A percentile compares a stretch with the other conserved stretches of the same genome.
Conservation (phyloP, 2,329 filamentous ascomycete genomes). For the Trichoderma gracile region DNA sequence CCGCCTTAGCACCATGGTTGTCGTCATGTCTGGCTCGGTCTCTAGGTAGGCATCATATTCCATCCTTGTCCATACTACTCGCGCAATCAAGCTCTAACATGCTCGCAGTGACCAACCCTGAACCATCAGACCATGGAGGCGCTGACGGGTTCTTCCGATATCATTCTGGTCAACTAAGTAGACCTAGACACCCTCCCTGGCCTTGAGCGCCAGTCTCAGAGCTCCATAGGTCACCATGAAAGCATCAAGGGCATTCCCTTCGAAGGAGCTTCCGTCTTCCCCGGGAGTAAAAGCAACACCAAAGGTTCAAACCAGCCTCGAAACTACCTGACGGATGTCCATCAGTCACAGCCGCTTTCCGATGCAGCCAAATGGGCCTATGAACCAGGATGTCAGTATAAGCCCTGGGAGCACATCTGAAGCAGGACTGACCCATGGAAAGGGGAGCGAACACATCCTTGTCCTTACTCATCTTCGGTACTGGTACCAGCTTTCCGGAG, state of each 20-base stretch:
- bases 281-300: neutral
- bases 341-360: neutral
- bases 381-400: neutral
- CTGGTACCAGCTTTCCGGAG: conserved; percentile 42
- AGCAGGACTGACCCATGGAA: neutral
- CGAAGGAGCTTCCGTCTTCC: neutral
- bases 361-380: neutral
- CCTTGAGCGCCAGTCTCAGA: neutral
- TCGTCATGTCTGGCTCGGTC: too few species aligned
- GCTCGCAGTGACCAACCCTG: too few species aligned
- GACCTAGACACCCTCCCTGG: neutral
- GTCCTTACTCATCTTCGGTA: conserved; percentile 37
- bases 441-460: conserved; percentile 38
- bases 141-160: too few species aligned
- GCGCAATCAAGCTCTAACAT: too few species aligned
- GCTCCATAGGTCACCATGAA: conserved; percentile 2
- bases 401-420: neutral
- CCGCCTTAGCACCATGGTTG: too few species aligned
- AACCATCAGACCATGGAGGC: too few species aligned
- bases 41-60: too few species aligned
- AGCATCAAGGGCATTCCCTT: neutral
- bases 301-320: neutral
- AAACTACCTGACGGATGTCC: neutral
- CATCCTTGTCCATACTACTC: too few species aligned
- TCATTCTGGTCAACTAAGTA: neutral